Evolutionary conservation across 441 rosid species (phyloP).

Genomic region (Gossypium lobatum): DNA sequence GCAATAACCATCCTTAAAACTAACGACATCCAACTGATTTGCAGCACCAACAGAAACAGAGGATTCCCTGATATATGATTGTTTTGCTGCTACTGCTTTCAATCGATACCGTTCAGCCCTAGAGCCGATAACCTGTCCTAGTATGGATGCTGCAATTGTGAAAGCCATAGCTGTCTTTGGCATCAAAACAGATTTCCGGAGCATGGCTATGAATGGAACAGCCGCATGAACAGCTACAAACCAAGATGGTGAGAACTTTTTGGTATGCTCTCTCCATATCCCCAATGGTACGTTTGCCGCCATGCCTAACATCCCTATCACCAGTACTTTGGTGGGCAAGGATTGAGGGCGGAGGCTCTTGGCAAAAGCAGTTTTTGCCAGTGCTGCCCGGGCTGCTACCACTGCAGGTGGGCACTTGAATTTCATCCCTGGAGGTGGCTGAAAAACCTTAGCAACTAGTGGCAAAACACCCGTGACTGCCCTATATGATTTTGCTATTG

Average conservation of each 20-base stretch:
- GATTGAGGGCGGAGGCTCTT: slow-evolving; percentile 69
- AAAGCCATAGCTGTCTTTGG: slow-evolving; percentile 71
- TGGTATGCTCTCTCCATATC: slow-evolving; percentile 72
- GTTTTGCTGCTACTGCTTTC: slow-evolving; percentile 34
- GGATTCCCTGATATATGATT: slow-evolving; percentile 17
- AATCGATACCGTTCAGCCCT: slow-evolving; percentile 67
- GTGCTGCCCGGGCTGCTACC: slow-evolving; percentile 63
- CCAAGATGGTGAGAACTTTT: slow-evolving; percentile 62
- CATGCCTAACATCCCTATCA: slow-evolving; percentile 63
- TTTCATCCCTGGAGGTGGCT: slow-evolving; percentile 62
- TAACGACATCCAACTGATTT: slow-evolving; percentile 24
- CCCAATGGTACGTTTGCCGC: slow-evolving; percentile 69
- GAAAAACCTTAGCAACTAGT: slow-evolving; percentile 55
- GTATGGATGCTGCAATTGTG: slow-evolving; percentile 56
- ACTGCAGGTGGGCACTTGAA: slow-evolving; percentile 51
- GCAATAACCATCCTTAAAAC: slow-evolving; percentile 34
- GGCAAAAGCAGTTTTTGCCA: slow-evolving; percentile 57
- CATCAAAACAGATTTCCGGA: slow-evolving; percentile 63
- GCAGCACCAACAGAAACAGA: slow-evolving; percentile 8
- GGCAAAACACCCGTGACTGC: slow-evolving; percentile 64
- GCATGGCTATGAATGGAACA: slow-evolving; percentile 67
- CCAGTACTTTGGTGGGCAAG: slow-evolving; percentile 54
- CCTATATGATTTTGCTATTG: slow-evolving; percentile 63
- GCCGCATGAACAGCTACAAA: slow-evolving; percentile 66
- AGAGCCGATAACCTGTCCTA: slow-evolving; percentile 70